Percentiles rank a stretch among this genome's conserved stretches.
Evolutionary conservation across 1,284 basidiomycete genomes (phyloP).

Genomic region (Anthracocystis walkeri): DNA sequence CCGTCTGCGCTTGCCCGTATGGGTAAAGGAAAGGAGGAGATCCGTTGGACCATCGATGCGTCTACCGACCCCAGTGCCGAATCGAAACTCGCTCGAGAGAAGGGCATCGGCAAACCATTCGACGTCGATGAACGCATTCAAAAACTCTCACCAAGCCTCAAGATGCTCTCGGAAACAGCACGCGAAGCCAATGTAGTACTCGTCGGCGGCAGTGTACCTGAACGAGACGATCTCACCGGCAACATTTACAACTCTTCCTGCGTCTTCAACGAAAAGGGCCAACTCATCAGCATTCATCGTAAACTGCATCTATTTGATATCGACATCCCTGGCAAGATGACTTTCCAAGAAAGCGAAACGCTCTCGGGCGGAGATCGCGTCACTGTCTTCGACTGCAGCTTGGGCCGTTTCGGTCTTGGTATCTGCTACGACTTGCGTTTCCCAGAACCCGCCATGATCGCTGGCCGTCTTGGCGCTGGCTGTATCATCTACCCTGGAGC

Average conservation of each 20-base stretch:
- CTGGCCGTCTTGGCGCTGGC: slow-evolving; percentile 87
- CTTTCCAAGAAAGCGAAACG: slow-evolving; percentile 97
- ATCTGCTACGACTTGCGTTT: slow-evolving; percentile 86
- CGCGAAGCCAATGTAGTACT: slow-evolving; percentile 86
- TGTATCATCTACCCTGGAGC: slow-evolving; percentile 80
- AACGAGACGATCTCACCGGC: slow-evolving; percentile 59
- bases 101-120: slow-evolving; percentile 70
- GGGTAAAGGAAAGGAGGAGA: slow-evolving; percentile 47
- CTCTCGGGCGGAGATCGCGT: slow-evolving; percentile 82
- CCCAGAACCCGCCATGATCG: slow-evolving; percentile 92
- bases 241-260: slow-evolving; percentile 66
- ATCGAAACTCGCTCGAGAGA: slow-evolving; percentile 43
- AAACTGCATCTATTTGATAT: slow-evolving; percentile 99
- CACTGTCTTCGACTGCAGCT: slow-evolving; percentile 92
- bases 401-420: slow-evolving; percentile 88
- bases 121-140: slow-evolving; percentile 73
- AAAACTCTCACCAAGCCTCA: slow-evolving; percentile 75
- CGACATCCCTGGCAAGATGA: slow-evolving; percentile 95
- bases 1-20: slow-evolving; percentile 40
- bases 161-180: slow-evolving; percentile 84
- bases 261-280: slow-evolving; percentile 87
- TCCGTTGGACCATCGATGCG: slow-evolving; percentile 58
- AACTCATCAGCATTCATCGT: slow-evolving; percentile 86
- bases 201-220: slow-evolving; percentile 78
- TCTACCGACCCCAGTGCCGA: slow-evolving; percentile 36